Conservation (phyloP, 768 basidiomycete species). For the Leccinum truebloodii region DNA sequence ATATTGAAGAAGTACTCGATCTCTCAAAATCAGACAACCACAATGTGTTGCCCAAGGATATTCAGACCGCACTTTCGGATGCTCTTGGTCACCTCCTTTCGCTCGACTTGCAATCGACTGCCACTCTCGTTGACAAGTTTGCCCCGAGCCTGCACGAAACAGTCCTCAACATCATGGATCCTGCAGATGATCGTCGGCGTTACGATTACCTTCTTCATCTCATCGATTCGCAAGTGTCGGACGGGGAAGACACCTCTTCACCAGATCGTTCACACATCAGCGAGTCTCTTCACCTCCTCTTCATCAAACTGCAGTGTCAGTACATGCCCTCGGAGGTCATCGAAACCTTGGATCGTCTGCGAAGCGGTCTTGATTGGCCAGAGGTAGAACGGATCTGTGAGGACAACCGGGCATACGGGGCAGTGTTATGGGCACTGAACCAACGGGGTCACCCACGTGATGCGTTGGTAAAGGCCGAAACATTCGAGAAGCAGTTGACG, state of each 20-base stretch:
- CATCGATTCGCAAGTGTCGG: slow-evolving; percentile 49
- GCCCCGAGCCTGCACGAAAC: slow-evolving; percentile 63
- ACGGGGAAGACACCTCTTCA: slow-evolving; percentile 37
- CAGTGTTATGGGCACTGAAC: slow-evolving; percentile 80
- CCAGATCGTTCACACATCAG: slow-evolving; percentile 49
- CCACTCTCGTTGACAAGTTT: slow-evolving; percentile 68
- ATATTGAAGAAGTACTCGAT: slow-evolving; percentile 61
- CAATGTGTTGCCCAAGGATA: slow-evolving; percentile 53
- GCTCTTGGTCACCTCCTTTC: slow-evolving; percentile 68
- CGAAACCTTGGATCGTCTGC: slow-evolving; percentile 53
- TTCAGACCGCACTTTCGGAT: slow-evolving; percentile 52
- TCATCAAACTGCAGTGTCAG: slow-evolving; percentile 73
- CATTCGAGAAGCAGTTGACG: slow-evolving; percentile 54
- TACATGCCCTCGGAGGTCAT: slow-evolving; percentile 68
- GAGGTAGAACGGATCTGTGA: slow-evolving; percentile 67
- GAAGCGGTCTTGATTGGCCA: slow-evolving; percentile 54
- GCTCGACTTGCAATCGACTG: slow-evolving; percentile 64
- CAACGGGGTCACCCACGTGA: slow-evolving; percentile 58
- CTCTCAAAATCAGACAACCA: slow-evolving; percentile 48
- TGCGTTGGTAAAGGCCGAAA: slow-evolving; percentile 68
- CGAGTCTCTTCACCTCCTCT: slow-evolving; percentile 53
- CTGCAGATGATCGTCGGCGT: slow-evolving; percentile 50
- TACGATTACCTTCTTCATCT: slow-evolving; percentile 79
- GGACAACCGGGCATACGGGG: slow-evolving; percentile 62
- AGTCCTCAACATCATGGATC: slow-evolving; percentile 55